Base-by-base conservation (phyloP, 2,329 filamentous ascomycete species). In the Diplodia scrobiculata region DNA sequence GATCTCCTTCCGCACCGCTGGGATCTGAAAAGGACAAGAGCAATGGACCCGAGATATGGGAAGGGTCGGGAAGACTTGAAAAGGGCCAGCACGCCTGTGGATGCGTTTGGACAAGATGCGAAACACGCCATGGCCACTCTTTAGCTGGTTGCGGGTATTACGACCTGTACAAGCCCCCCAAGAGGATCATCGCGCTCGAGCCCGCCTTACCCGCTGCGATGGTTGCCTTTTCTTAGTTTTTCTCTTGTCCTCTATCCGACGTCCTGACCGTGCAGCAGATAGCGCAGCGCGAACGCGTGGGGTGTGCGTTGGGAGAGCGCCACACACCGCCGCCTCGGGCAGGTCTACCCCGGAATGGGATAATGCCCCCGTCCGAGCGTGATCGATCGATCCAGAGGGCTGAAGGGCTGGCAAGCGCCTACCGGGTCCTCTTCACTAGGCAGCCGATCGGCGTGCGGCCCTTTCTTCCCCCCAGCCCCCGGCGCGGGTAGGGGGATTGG, bases 321-420 rank as follows among this genome's bases (percentile, higher is more conserved):
- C 36, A 45, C 54, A 27, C 21, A 14, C 21, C 36, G 17, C 17
- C 38, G 11, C 21, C 41, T 45, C 17, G 34, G 34, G 34, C 34
- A 10, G 32, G 38, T n/a, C 32, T 47, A 25, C 38, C 55, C 17
- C 10, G 55, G 38, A 47, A 60, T 19, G 38, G 55, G 55, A 41
- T 60, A 47, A 60, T 21, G 17, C 55, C 45, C 55, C 55, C 55
- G 55, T 41, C 38, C 55, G 7, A 19, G 41, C 41, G 29, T 27
- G 14, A 60, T 60, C 38, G 55, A 27, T 29, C 55, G 55, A 60
- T 60, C 55, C 38, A 60, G 25, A 45, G 55, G 17, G 55, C 25
- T 48, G 55, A 60, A 29, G 34, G 34, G 21, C 38, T 45, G 17
- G 14, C 38, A 36, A 32, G 52, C 52, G 53, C 19, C 41, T 36